Base-by-base conservation (phyloP, 2,329 filamentous ascomycete species). In the Moelleriella libera region DNA sequence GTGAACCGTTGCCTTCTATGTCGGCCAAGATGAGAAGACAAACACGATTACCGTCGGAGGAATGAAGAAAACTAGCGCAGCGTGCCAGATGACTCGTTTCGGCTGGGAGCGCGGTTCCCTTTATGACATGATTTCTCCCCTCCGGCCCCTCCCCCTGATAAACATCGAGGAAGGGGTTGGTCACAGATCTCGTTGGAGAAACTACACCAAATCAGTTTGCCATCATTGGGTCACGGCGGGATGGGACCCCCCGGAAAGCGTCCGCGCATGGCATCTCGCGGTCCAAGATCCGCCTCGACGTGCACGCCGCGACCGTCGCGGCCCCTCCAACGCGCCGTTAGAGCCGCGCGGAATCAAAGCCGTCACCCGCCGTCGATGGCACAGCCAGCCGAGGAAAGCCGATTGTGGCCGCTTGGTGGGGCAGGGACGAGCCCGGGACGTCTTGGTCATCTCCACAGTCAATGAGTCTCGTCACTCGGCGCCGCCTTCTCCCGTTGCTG, bases 361-460 rank as follows among this genome's bases (percentile, higher is more conserved):
- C 53, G 56, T 53, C 32, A 50, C 51, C 49, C 54, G 58, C 60
- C 57, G 56, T 53, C 55, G 55, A 9, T 37, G 21, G 4, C 2
- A 14, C 21, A n/a, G 40, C 12, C 55, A 66, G 53, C 67, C 67
- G 67, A 53, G 46, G 54, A 49, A 66, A 69, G 63, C 67, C 67
- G 67, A 58, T 48, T 51, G 54, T 64, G 60, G 62, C 67, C 67
- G 66, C 31, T 28, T 9, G 21, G 21, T 21, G 21, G 21, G 21
- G 21, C 21, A 21, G 21, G 21, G 21, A 21, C 21, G 21, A 21
- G 21, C 21, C 21, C 21, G 21, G 21, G 21, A 21, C 21, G 21
- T 21, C 21, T 21, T 21, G 21, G 21, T 21, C 21, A 21, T 21
- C 21, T 21, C 21, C 21, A 21, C 21, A 21, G 21, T 21, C 21